Percentiles rank a stretch among this genome's conserved stretches.
Conservation (phyloP, 345 rosid species). For the Brassica cretica region DNA sequence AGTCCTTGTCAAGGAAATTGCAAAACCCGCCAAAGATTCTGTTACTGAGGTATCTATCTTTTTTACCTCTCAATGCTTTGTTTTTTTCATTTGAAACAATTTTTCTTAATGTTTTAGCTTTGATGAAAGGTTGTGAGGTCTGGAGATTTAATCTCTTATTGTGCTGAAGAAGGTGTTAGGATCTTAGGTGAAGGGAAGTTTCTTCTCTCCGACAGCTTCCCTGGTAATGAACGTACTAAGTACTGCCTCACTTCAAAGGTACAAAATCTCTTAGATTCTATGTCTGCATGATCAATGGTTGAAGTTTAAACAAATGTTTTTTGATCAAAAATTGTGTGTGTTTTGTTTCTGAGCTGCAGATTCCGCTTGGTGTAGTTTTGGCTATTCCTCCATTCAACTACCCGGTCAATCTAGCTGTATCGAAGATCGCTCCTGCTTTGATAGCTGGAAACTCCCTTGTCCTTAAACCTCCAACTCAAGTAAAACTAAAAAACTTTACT, state of each 20-base stretch:
- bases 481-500: conserved; percentile 20
- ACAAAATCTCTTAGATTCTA: not conserved
- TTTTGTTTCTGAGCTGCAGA: conserved; percentile 41
- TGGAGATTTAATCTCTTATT: conserved; percentile 89
- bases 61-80: not conserved
- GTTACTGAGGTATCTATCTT: conserved; percentile 63
- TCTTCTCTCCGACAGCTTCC: conserved; percentile 90
- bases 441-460: conserved; percentile 96
- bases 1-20: conserved; percentile 92
- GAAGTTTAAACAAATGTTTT: not conserved
- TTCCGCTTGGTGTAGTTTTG: conserved; percentile 86
- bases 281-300: not conserved
- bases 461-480: conserved; percentile 99
- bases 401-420: conserved; percentile 97
- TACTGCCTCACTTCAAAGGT: conserved; percentile 98
- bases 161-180: conserved; percentile 97
- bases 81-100: not conserved
- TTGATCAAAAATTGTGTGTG: not conserved
- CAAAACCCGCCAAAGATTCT: conserved; percentile 97
- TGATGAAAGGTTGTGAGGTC: conserved; percentile 80
- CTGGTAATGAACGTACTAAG: conserved; percentile 96
- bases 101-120: not conserved
- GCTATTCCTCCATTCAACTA: conserved; percentile 99
- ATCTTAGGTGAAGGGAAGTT: conserved; percentile 93
- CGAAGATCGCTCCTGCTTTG: conserved; percentile 91